Evolutionary conservation across 148 eudicot species (phyloP).

Genomic region (Rhododendron kiyosumense): DNA sequence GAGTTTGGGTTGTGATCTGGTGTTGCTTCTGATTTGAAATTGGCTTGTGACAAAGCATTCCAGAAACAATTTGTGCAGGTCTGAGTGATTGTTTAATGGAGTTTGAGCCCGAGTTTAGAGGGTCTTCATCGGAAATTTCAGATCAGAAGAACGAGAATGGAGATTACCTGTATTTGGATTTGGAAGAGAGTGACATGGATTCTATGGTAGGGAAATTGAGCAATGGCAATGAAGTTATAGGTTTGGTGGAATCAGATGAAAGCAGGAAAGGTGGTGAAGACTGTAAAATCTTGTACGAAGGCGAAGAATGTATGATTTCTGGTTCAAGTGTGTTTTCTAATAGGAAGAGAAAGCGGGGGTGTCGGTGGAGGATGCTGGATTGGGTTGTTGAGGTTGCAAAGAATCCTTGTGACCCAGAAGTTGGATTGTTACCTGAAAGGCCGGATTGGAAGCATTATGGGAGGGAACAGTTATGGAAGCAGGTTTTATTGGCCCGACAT

Average conservation of each 20-base stretch:
- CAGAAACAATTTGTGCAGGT: not conserved
- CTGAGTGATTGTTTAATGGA: conserved; percentile 32
- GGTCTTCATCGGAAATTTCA: conserved; percentile 20
- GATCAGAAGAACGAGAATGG: conserved; percentile 33
- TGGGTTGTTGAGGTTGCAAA: conserved; percentile 66
- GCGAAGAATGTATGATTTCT: conserved; percentile 9
- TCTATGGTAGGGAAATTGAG: conserved; percentile 1
- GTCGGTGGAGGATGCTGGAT: conserved; percentile 28
- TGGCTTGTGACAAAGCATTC: conserved; percentile 52
- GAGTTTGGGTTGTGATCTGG: conserved; percentile 42
- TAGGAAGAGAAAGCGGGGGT: conserved; percentile 51
- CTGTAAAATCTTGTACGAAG: conserved; percentile 19
- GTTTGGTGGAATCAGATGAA: conserved; percentile 16
- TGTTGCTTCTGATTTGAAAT: conserved; percentile 45
- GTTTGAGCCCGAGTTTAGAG: conserved; percentile 31
- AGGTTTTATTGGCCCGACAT: conserved; percentile 54
- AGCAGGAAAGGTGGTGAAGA: conserved; percentile 1
- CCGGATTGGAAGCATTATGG: conserved; percentile 58
- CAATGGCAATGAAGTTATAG: not conserved
- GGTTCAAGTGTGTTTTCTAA: conserved; percentile 25
- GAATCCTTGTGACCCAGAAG: conserved; percentile 53
- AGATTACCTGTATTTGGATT: conserved; percentile 20
- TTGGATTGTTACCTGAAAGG: conserved; percentile 57
- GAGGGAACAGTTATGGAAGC: conserved; percentile 57
- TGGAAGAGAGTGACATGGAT: conserved; percentile 40